These are phyloP conservation scores for Ophioceras dolichostomum DNA, from an alignment of 2,329 filamentous ascomycete species.

Conservation along the genomic window DNA sequence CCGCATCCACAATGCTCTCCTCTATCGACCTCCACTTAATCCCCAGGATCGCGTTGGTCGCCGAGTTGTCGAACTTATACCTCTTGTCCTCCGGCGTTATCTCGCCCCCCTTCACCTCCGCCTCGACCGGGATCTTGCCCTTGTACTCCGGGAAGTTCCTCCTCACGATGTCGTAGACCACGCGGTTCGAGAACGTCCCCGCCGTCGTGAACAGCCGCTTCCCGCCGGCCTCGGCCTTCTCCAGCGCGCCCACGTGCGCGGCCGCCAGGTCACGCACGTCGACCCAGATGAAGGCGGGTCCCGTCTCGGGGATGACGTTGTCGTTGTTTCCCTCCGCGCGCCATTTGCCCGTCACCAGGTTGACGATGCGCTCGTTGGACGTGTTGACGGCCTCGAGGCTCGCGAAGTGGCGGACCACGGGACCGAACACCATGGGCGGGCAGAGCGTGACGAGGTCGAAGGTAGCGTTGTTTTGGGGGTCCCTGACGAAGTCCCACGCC, in stretches of 20 bases:
- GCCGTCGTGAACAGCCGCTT: conserved; percentile 37
- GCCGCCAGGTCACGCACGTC: conserved; percentile 44
- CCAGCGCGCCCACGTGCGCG: conserved; percentile 40
- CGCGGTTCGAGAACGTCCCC: conserved; percentile 32
- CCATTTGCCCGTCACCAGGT: conserved; percentile 37
- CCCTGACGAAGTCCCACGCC: conserved; percentile 36
- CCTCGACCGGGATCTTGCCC: conserved; percentile 29
- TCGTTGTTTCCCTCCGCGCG: conserved; percentile 14
- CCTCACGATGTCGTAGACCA: conserved; percentile 29
- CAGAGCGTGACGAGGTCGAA: conserved; percentile 42
- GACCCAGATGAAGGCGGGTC: conserved; percentile 32
- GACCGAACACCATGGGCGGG: conserved; percentile 43
- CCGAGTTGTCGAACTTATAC: conserved; percentile 45
- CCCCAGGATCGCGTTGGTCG: conserved; percentile 46
- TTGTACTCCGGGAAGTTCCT: conserved; percentile 36
- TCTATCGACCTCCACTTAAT: conserved; percentile 51
- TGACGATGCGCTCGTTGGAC: conserved; percentile 20
- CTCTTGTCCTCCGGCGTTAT: conserved; percentile 23
- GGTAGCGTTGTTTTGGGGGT: conserved; percentile 21
- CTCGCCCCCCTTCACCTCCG: conserved; percentile 30
- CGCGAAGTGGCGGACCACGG: conserved; percentile 33
- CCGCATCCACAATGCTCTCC: conserved; percentile 48
- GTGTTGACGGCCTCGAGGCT: conserved; percentile 26
- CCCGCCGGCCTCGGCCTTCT: conserved; percentile 32
- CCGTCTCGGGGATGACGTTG: conserved; percentile 25